A percentile compares a stretch with the other conserved stretches of the same genome.
phyloP scores from a whole-genome alignment of 2,329 filamentous ascomycete genomes.

The Diaporthe velutina region DNA sequence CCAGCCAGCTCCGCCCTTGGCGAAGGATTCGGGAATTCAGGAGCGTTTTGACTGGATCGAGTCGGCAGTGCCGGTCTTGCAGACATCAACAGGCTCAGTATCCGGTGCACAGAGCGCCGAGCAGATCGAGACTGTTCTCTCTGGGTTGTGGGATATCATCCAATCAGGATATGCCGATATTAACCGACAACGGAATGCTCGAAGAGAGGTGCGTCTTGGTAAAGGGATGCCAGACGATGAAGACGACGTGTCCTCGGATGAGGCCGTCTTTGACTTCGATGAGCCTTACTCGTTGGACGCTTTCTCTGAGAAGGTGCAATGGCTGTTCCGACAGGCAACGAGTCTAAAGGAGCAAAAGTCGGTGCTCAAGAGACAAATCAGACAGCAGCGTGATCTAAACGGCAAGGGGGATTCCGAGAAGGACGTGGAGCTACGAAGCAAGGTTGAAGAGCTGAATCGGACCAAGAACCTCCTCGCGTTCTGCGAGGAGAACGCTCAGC shows the following conservation, averaged over 20 bases:
- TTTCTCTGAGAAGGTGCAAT: slow-evolving; percentile 84
- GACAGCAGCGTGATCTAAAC: slow-evolving; percentile 94
- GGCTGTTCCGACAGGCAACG: slow-evolving; percentile 81
- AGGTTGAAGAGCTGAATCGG: slow-evolving; percentile 67
- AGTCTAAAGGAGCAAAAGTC: slow-evolving; percentile 88
- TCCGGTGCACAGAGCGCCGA: slow-evolving; percentile 57
- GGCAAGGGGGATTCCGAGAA: slow-evolving; percentile 83
- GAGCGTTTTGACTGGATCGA: slow-evolving; percentile 80
- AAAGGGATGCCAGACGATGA: slow-evolving; percentile 68
- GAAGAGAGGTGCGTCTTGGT: slow-evolving; percentile 64
- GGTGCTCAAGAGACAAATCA: slow-evolving; percentile 91
- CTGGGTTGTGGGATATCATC: slow-evolving; percentile 70
- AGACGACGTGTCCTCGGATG: slow-evolving; percentile 73
- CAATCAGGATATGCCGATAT: slow-evolving; percentile 68
- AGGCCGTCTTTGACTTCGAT: slow-evolving; percentile 66
- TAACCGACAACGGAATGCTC: slow-evolving; percentile 66
- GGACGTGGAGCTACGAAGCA: slow-evolving; percentile 72
- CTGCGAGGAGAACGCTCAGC: slow-evolving; percentile 46
- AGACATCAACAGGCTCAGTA: slow-evolving; percentile 55
- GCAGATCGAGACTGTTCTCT: slow-evolving; percentile 69
- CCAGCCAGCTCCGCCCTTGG: slow-evolving; percentile 70
- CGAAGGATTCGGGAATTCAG: slow-evolving; percentile 69
- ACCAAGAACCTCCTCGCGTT: slow-evolving; percentile 47
- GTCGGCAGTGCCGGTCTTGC: slow-evolving; percentile 66
- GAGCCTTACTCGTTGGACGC: slow-evolving; percentile 79